A percentile compares a stretch with the other conserved stretches of the same genome.
Conservation (phyloP, 2,329 filamentous ascomycete species). For the Plenodomus lindquistii region DNA sequence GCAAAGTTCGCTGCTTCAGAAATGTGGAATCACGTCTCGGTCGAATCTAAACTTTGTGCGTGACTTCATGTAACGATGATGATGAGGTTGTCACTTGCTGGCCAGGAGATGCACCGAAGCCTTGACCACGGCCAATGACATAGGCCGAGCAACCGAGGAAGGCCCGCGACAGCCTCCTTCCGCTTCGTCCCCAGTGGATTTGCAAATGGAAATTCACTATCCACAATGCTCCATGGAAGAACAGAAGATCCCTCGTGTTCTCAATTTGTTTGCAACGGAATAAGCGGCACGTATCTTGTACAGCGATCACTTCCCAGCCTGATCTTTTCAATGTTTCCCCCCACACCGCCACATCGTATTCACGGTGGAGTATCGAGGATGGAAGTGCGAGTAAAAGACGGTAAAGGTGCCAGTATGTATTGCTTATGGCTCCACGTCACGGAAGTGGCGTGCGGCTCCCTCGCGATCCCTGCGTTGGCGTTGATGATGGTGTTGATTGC, state of each 20-base stretch:
- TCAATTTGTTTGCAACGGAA: background rate
- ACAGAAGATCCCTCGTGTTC: background rate
- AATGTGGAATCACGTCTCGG: background rate
- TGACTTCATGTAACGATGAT: background rate
- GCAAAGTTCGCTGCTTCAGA: background rate
- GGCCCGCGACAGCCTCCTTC: background rate
- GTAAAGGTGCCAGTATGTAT: background rate
- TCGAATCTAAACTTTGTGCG: background rate
- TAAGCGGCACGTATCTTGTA: background rate
- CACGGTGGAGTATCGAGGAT: background rate
- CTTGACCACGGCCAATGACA: background rate
- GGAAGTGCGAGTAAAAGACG: background rate
- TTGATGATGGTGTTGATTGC: background rate
- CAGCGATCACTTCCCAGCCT: background rate
- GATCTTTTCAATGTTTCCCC: background rate
- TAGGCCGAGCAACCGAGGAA: constrained; percentile 2
- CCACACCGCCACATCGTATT: background rate
- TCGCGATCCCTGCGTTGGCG: constrained; percentile 4
- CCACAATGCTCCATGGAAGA: too few relatives aligned
- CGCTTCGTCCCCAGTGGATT: background rate
- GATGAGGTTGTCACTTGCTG: background rate
- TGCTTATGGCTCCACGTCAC: background rate
- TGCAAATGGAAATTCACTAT: background rate
- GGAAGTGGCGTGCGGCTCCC: constrained; percentile 21
- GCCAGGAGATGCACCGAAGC: too few relatives aligned